Evolutionary conservation across 2,329 filamentous ascomycete genomes (phyloP).

Genomic region (Xylaria sp.): DNA sequence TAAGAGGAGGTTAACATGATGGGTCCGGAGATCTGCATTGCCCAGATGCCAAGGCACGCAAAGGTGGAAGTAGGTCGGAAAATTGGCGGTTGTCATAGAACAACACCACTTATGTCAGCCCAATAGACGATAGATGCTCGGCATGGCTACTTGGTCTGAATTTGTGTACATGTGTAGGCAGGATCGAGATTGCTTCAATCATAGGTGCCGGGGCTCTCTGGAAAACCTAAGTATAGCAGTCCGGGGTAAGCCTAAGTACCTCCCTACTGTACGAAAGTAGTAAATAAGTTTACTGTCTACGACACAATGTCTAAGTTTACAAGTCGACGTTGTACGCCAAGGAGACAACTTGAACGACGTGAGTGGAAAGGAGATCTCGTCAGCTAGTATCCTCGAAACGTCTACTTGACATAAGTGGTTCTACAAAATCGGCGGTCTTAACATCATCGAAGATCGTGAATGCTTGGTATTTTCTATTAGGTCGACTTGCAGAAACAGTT

Average conservation of each 20-base stretch:
- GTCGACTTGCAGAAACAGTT: slow-evolving; percentile 14
- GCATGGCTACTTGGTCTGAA: not conserved
- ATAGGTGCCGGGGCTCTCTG: not conserved
- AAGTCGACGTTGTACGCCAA: not conserved
- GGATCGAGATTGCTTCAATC: not conserved
- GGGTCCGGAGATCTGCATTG: slow-evolving; percentile 33
- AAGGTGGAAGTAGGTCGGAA: slow-evolving; percentile 23
- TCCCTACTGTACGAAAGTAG: not conserved
- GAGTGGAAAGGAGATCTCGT: not conserved
- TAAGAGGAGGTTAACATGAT: slow-evolving; percentile 21
- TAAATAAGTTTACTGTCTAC: not conserved
- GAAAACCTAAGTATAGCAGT: not conserved
- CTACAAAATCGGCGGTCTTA: not conserved
- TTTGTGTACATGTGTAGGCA: not conserved
- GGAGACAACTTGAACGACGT: not conserved
- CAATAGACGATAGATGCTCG: slow-evolving; percentile 20
- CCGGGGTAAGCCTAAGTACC: not conserved
- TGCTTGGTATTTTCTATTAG: slow-evolving; percentile 27
- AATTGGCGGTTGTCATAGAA: slow-evolving; percentile 18
- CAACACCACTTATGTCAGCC: slow-evolving; percentile 8
- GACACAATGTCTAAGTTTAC: not conserved
- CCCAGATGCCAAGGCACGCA: slow-evolving; percentile 33
- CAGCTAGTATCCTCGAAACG: not conserved
- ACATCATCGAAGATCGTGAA: slow-evolving; percentile 24
- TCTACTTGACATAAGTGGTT: not conserved